Percentiles rank a stretch among this genome's conserved stretches.
phyloP scores from a whole-genome alignment of 2,329 filamentous ascomycete species.

The Ploettnerulaceae sp. region DNA sequence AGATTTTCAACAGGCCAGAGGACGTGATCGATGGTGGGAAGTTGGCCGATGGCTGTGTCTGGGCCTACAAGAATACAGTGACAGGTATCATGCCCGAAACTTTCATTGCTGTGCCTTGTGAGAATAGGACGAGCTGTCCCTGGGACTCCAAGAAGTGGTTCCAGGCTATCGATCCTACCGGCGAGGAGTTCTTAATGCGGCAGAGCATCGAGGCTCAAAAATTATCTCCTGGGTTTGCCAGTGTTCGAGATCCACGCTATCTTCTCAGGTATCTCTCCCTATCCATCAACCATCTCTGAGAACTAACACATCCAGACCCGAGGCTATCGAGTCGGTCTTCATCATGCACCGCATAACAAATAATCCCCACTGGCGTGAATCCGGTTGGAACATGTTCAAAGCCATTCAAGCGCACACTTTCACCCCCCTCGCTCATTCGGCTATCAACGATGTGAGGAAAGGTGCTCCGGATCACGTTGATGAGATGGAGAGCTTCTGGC shows the following conservation, averaged over 20 bases:
- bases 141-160: constrained; percentile 49
- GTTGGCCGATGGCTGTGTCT: constrained; percentile 60
- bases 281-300: constrained; percentile 20
- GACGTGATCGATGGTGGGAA: constrained; percentile 53
- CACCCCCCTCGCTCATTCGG: constrained; percentile 41
- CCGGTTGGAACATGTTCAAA: constrained; percentile 46
- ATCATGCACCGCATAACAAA: constrained; percentile 44
- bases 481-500: constrained; percentile 56
- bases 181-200: constrained; percentile 13
- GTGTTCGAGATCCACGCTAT: constrained; percentile 25
- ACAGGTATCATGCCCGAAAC: constrained; percentile 60
- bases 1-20: constrained; percentile 49
- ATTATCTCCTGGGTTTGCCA: constrained; percentile 25
- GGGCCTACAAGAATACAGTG: constrained; percentile 53
- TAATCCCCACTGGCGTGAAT: constrained; percentile 36
- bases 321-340: constrained; percentile 65
- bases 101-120: constrained; percentile 38
- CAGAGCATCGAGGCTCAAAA: constrained; percentile 14
- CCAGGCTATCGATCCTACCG: constrained; percentile 20
- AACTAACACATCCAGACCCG: constrained; percentile 46
- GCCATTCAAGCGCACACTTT: constrained; percentile 40
- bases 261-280: constrained; percentile 20
- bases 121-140: constrained; percentile 21
- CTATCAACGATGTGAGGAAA: constrained; percentile 38
- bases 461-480: constrained; percentile 38